phyloP scores from a whole-genome alignment of 78 protist species.

The Diacronema lutheri region DNA sequence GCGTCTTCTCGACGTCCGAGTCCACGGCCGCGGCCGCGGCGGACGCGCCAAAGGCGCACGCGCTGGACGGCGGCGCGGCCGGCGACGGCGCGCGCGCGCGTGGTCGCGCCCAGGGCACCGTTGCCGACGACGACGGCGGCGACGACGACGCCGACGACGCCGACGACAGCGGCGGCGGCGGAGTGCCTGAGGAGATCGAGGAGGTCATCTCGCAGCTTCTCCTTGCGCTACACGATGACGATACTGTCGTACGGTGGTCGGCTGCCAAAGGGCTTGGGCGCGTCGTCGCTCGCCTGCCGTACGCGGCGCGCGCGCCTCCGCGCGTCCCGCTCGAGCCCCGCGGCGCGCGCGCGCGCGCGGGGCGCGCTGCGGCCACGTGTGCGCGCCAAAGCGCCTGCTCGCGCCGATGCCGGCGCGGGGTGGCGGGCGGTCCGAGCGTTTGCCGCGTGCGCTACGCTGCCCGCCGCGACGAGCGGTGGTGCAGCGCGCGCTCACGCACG shows the following conservation, averaged over 20 bases:
- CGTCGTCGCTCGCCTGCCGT: slow-evolving; percentile 73
- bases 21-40: background rate
- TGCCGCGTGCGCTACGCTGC: too few species aligned
- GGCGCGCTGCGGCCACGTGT: too few species aligned
- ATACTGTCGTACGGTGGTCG: slow-evolving; percentile 79
- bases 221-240: background rate
- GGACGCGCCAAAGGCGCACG: background rate
- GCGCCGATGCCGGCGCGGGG: too few species aligned
- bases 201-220: background rate
- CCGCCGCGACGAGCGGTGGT: too few species aligned
- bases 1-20: too few species aligned
- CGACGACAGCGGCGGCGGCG: background rate
- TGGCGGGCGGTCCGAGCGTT: too few species aligned
- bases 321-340: too few species aligned
- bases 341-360: too few species aligned
- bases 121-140: background rate
- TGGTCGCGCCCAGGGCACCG: background rate
- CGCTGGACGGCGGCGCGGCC: background rate
- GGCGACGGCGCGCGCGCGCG: background rate
- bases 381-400: too few species aligned
- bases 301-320: too few species aligned
- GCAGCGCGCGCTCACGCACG: too few species aligned
- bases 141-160: background rate
- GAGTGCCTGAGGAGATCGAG: background rate
- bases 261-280: slow-evolving; percentile 93